phyloP scores from a whole-genome alignment of 148 eudicot genomes.

The Cornus suecica region DNA sequence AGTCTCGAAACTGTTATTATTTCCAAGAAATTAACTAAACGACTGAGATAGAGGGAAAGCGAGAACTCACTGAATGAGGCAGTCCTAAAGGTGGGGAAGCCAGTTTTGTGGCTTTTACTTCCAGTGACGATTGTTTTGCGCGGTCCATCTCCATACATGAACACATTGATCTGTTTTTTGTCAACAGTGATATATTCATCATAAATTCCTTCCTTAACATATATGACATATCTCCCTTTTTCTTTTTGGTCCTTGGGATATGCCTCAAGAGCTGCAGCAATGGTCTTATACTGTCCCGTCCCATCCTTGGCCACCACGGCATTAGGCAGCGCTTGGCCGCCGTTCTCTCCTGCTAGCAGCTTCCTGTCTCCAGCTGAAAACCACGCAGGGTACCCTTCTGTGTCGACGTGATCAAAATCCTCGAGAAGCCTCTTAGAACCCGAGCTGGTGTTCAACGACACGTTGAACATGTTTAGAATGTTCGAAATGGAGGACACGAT shows the following conservation, averaged over 20 bases:
- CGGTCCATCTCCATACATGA: slow-evolving; percentile 85
- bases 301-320: slow-evolving; percentile 72
- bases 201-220: slow-evolving; percentile 66
- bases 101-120: slow-evolving; percentile 16
- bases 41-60: too few relatives aligned
- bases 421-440: slow-evolving; percentile 32
- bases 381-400: slow-evolving; percentile 50
- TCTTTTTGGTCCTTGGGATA: slow-evolving; percentile 44
- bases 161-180: slow-evolving; percentile 43
- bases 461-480: slow-evolving; percentile 28
- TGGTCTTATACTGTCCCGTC: slow-evolving; percentile 58
- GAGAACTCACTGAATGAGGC: slow-evolving; percentile 57
- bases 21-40: background rate
- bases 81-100: slow-evolving; percentile 38
- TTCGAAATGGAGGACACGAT: slow-evolving; percentile 32
- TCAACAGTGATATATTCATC: slow-evolving; percentile 44
- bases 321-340: slow-evolving; percentile 28
- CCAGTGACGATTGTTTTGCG: slow-evolving; percentile 57
- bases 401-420: background rate
- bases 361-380: slow-evolving; percentile 35
- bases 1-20: too few relatives aligned
- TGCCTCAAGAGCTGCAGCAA: slow-evolving; percentile 42
- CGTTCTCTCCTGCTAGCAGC: slow-evolving; percentile 22
- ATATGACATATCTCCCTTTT: slow-evolving; percentile 46
- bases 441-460: slow-evolving; percentile 3